Base-by-base conservation (phyloP, 163 green algal genomes). In the Chlamydomonas reinhardtii region DNA sequence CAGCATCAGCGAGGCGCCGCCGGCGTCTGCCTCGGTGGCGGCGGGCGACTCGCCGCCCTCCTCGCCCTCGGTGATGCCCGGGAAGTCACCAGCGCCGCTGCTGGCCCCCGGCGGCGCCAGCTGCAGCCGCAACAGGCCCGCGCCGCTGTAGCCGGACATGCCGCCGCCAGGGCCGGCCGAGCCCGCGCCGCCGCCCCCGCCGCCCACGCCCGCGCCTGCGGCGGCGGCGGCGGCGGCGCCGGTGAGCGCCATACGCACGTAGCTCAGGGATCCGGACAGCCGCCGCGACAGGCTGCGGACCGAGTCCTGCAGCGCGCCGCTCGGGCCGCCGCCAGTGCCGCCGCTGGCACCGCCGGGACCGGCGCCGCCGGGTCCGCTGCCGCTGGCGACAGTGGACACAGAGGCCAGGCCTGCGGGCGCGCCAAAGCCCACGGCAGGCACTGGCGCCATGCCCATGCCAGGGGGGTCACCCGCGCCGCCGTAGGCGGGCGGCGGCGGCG, bases 61-160 rank as follows among this genome's bases (percentile, higher is more conserved):
- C 54, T 81, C 54, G 32, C 22, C 74, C 74, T 81, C 74, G 32
- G 56, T 59, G 22, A 81, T 81, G 31, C 31, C 56, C 29, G 74
- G 74, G 32, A 81, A 81, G 74, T 66, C 73, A 31, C 17, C 48
- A 22, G 24, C 61, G 20, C 4, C 61, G 25, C 61, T n/a, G 61
- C 16, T 29, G 20, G 6, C 61, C 4, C 24, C 24, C 20, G 20
- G 4, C 61, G 61, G 24, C 24, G 25, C 61, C 66, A 32, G 29
- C 27, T 35, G 20, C 64, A 32, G 64, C 64, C 22, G 35, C 70
- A 8, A 22, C 22, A 29, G 22, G 14, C 22, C 22, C 0, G 59
- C 2, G 20, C 3, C 20, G 59, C 59, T 5, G 22, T 65, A 29
- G 22, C 22, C 25, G 70, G 0, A 22, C 39, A 11, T 32, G 70